A percentile compares a stretch with the other conserved stretches of the same genome.
These are phyloP conservation scores for Hypholoma sublateritium DNA, from an alignment of 768 basidiomycete species.

Conservation along the genomic window DNA sequence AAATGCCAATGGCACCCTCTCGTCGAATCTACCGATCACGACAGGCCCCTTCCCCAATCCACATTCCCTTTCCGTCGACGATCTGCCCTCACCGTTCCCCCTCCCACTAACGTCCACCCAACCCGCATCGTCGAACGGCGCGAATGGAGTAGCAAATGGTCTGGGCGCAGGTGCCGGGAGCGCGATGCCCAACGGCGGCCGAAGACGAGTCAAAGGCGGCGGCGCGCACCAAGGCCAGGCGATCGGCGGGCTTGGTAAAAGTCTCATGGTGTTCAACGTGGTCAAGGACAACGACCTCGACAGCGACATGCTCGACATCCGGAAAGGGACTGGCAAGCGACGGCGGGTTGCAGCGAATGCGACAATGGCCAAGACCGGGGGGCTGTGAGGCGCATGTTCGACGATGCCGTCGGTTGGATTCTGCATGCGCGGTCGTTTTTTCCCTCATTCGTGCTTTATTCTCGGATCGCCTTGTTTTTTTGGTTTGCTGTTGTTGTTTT, in stretches of 20 bases:
- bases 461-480: background rate
- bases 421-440: background rate
- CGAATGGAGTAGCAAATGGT: conserved; percentile 20
- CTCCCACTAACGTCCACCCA: conserved; percentile 39
- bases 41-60: conserved; percentile 75
- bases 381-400: background rate
- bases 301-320: conserved; percentile 74
- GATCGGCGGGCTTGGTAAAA: conserved; percentile 74
- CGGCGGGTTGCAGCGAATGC: conserved; percentile 30
- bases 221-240: conserved; percentile 58
- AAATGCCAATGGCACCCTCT: conserved; percentile 35
- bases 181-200: conserved; percentile 37
- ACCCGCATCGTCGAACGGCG: conserved; percentile 15
- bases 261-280: conserved; percentile 51
- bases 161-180: conserved; percentile 23
- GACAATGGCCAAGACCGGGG: conserved; percentile 19
- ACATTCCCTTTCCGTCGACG: conserved; percentile 83
- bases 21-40: conserved; percentile 55
- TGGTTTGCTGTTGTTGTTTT: background rate
- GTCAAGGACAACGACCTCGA: conserved; percentile 75
- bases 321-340: conserved; percentile 64
- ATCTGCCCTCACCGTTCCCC: conserved; percentile 84
- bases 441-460: background rate
- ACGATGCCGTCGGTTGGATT: background rate
- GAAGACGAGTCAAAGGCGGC: conserved; percentile 53